Evolutionary conservation across 371 early-diverging fungal species (phyloP).

Genomic region (Umbelopsis sp.): DNA sequence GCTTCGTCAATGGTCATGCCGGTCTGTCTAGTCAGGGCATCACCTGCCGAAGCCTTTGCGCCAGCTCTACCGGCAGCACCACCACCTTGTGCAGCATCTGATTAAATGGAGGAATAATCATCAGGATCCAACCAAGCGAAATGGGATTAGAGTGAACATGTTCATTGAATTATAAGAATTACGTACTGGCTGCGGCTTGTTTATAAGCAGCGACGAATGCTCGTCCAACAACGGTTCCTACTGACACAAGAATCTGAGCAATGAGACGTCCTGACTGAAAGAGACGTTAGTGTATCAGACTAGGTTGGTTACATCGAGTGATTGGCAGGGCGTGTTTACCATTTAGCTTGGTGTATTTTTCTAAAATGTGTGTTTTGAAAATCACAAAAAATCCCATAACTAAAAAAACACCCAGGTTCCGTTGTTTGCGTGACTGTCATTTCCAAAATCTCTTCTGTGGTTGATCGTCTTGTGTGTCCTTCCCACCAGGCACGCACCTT

Average conservation of each 20-base stretch:
- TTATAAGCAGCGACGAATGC: slow-evolving; percentile 95
- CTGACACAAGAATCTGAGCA: slow-evolving; percentile 85
- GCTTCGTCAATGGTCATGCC: slow-evolving; percentile 94
- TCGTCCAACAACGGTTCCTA: slow-evolving; percentile 86
- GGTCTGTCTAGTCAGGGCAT: slow-evolving; percentile 79
- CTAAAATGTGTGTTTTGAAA: no score
- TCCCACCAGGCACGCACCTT: no score
- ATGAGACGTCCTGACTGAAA: slow-evolving; percentile 70
- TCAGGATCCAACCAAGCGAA: background rate
- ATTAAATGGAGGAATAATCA: background rate
- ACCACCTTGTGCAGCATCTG: slow-evolving; percentile 69
- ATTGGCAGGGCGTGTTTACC: no score
- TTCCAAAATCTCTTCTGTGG: no score
- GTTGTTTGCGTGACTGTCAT: no score
- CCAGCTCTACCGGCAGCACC: slow-evolving; percentile 50
- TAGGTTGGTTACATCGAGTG: background rate
- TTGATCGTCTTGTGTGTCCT: no score
- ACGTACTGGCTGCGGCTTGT: slow-evolving; percentile 88
- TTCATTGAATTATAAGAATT: no score
- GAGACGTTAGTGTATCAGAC: no score
- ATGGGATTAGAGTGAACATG: background rate
- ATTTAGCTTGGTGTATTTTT: no score
- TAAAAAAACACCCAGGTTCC: no score
- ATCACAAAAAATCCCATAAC: no score
- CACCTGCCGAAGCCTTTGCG: slow-evolving; percentile 61